Percentiles rank a stretch among this genome's conserved stretches.
Evolutionary conservation across 140 eudicot genomes (phyloP).

Genomic region (Erigeron philadelphicus): DNA sequence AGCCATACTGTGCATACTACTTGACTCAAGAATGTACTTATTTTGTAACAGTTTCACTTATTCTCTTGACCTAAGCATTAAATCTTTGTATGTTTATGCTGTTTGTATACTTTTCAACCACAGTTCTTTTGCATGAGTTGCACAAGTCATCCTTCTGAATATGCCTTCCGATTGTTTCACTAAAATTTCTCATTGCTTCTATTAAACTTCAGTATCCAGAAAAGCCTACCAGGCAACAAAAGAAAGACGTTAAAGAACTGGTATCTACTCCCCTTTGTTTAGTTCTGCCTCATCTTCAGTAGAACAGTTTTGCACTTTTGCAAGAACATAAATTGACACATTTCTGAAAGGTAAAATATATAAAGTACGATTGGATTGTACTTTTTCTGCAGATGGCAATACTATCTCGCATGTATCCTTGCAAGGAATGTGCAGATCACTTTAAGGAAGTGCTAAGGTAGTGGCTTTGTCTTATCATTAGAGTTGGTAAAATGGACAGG

Average conservation of each 20-base stretch:
- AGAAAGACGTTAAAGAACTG: constrained; percentile 92
- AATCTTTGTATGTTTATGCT: neutral
- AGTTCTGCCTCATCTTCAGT: constrained; percentile 4
- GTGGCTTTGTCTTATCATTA: neutral
- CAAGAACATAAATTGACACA: neutral
- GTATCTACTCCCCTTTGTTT: constrained; percentile 34
- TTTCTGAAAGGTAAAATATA: neutral
- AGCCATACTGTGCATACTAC: neutral
- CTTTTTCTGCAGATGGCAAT: constrained; percentile 70
- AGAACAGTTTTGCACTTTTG: neutral
- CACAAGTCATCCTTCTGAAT: neutral
- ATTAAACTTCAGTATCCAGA: constrained; percentile 69
- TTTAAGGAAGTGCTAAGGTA: constrained; percentile 90
- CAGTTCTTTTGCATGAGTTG: neutral
- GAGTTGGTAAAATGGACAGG: neutral
- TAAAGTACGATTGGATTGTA: constrained; percentile 14
- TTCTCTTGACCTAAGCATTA: neutral
- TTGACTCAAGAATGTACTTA: neutral
- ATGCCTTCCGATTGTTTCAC: constrained; percentile 5
- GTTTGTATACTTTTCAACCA: neutral
- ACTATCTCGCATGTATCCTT: constrained; percentile 89
- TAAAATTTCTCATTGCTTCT: neutral
- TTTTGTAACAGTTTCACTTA: no score
- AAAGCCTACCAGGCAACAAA: constrained; percentile 90
- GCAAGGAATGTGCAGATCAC: constrained; percentile 98